Evolutionary conservation across 768 basidiomycete genomes (phyloP), one percentile per base, ranked within the genome.

Genomic region (Suillus fuscotomentosus): DNA sequence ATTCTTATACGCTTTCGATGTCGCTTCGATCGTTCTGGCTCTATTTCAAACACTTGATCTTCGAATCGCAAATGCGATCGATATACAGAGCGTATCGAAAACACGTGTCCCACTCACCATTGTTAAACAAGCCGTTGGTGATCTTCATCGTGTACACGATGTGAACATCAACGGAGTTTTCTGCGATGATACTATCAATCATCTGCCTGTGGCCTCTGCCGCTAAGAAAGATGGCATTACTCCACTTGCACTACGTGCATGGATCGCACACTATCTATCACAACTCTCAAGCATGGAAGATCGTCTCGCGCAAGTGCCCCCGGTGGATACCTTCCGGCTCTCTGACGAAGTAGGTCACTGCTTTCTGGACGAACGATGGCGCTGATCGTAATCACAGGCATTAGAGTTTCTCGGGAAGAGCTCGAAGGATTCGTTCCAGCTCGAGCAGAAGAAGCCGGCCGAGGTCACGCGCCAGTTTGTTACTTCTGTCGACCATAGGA

Each of bases 61-160:
- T 60, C 76, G 76, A n/a, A 76, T 77, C 64, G 69, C 65, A 62
- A 75, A 77, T 34, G 75, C 75, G 31, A 72, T 76, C 41, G 76
- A 76, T 13, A 15, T 76, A 2, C 75, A 77, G 60, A 70, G 67
- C 3, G 73, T 67, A 43, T 24, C 64, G 3, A 38, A 0, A 43
- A 68, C 62, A 51, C 75, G 75, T 5, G 66, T 62, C 17, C 73
- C 73, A 2, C 62, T 27, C n/a, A 65, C 48, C 10, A 72, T 69
- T 2, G 64, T 76, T 53, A 54, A 66, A 11, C 3, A 67, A 6
- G 74, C 71, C 2, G 54, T 48, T 13, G 42, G 31, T 7, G 59
- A 67, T 36, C 41, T 60, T 38, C 38, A 60, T 47, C n/a, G 15
- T 14, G 41, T 63, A 9, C 39, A 67, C 10, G 17, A 69, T 10